Base-by-base conservation (phyloP, 352 stramenopile genomes). In the Elongisporangium undulatum region DNA sequence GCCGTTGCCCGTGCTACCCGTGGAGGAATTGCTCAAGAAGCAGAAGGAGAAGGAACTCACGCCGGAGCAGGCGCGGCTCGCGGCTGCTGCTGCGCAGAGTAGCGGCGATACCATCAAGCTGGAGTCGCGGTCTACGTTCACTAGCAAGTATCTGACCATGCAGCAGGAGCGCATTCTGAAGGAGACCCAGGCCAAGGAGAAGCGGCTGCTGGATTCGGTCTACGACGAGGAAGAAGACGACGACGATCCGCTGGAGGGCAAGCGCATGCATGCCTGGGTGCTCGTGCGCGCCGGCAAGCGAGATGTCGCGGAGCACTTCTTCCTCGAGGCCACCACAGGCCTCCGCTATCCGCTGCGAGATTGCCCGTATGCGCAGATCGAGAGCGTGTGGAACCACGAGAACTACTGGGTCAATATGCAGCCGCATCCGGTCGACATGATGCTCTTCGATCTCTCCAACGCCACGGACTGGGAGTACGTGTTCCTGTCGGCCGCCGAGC, bases 341-440 rank as follows among this genome's bases (percentile, higher is more conserved):
- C 71, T 79, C 1, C 67, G 77, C 12, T 98, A 98, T 66, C 69
- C 81, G 9, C 45, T 96, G 2, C 56, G 70, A 19, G 77, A 91
- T 17, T 72, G 69, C 3, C 95, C 96, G 6, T 98, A 98, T 73
- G 59, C 75, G 4, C 62, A 59, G 34, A 82, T 98, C 7, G 92
- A 98, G 65, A 85, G 67, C 19, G 77, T 98, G 2, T 99, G 93
- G 78, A 98, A 97, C 64, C 71, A 97, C 60, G 85, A 95, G 57
- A 98, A 98, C 68, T 98, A 94, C 63, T 98, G 92, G 90, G 86
- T 98, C 19, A 98, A 98, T 73, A 98, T 97, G 85, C 90, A 96
- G 61, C 69, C 75, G 34, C 84, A 89, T 20, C 69, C 72, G 0
- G 73, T 92, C 34, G 56, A 69, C 16, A 78, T 85, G n/a, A 92